Evolutionary conservation across 1,284 basidiomycete genomes (phyloP), one percentile per base, ranked within the genome.

Genomic region (Trichosporon sp.): DNA sequence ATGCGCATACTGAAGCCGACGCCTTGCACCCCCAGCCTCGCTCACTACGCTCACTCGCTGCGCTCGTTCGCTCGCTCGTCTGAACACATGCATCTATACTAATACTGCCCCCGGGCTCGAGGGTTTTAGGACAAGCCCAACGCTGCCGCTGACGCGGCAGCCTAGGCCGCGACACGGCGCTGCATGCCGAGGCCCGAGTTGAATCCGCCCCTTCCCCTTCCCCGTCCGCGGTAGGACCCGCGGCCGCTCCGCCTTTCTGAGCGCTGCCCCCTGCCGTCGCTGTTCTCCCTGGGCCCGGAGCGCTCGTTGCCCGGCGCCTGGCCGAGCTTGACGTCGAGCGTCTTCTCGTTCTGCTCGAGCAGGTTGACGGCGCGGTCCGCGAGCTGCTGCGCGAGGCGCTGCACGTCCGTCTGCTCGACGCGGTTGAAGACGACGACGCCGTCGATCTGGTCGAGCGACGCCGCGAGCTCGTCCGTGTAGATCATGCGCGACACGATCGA

Each of bases 401-500:
- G 96, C n/a, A 92, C 87, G 67, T 93, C 90, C 34, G 92, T 89
- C 58, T 94, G 87, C 77, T 98, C 94, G 66, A 93, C 88, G 66
- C 92, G 89, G 81, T 96, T 92, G 86, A 98, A 93, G 64, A 95
- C 89, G 65, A 97, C 86, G 60, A 95, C 93, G 67, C 89, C 88
- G 65, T 89, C 89, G 21, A 92, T 89, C 81, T 92, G 92, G 81
- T 99, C 97, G 69, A 99, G 86, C 34, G 93, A 95, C 1, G 96
- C 97, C 0, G 92, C 87, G 15, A 99, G 86, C 81, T 98, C 95
- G 80, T 98, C 97, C 77, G 89, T 94, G 94, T 95, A 98, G 78
- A 99, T 98, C 97, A 99, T 98, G 84, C 95, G 93, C 62, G 92
- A 95, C 62, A 98, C 92, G 76, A 98, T 90, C 27, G 95, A 95